Percentiles rank a stretch among this genome's conserved stretches.
phyloP scores from a whole-genome alignment of 768 basidiomycete species.

The Nidula microcarpa region DNA sequence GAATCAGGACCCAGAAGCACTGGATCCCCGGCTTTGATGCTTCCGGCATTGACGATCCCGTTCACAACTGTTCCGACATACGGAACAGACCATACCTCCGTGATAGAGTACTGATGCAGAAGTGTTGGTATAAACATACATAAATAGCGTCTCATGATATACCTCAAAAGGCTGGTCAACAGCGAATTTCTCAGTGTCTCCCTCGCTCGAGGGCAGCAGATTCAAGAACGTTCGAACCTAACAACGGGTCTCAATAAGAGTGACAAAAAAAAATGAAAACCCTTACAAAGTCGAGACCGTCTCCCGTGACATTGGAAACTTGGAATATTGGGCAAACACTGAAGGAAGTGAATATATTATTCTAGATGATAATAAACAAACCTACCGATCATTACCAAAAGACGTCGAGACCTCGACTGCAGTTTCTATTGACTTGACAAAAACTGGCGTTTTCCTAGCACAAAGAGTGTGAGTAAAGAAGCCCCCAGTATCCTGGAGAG shows the following conservation, averaged over 20 bases:
- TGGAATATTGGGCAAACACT: slow-evolving; percentile 91
- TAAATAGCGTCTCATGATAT: background rate
- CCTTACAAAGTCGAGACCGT: slow-evolving; percentile 75
- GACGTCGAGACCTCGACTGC: slow-evolving; percentile 75
- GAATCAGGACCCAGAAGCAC: slow-evolving; percentile 90
- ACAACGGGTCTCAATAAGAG: slow-evolving; percentile 1
- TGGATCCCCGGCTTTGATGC: slow-evolving; percentile 73
- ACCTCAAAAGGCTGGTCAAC: slow-evolving; percentile 81
- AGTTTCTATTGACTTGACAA: slow-evolving; percentile 77
- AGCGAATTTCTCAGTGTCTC: slow-evolving; percentile 77
- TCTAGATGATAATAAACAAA: background rate
- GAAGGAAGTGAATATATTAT: slow-evolving; percentile 4
- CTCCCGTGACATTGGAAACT: slow-evolving; percentile 93
- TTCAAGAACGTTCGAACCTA: slow-evolving; percentile 90
- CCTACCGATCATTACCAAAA: slow-evolving; percentile 72
- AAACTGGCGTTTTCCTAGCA: slow-evolving; percentile 74
- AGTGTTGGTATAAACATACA: slow-evolving; percentile 4
- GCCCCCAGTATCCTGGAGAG: background rate
- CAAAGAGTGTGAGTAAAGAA: background rate
- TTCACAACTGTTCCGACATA: slow-evolving; percentile 85
- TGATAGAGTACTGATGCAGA: slow-evolving; percentile 65
- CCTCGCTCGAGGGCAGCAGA: slow-evolving; percentile 83
- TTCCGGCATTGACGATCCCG: slow-evolving; percentile 77
- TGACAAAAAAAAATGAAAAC: background rate
- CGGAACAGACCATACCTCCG: slow-evolving; percentile 85